Percentiles rank a stretch among this genome's conserved stretches.
Conservation (phyloP, 805 yeast genomes). For the Phaffomyces antillensis region DNA sequence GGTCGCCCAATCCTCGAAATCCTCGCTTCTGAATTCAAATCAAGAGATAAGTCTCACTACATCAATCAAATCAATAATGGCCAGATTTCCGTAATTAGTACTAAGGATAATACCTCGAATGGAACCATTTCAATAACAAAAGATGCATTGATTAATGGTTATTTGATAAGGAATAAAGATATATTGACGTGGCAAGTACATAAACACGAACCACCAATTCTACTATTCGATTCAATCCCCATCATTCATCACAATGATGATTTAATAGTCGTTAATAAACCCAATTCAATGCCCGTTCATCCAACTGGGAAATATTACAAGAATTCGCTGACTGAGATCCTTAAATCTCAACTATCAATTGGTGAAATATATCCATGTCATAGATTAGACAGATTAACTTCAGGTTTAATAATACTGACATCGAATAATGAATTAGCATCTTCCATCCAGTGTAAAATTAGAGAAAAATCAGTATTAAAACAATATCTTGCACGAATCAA, state of each 20-base stretch:
- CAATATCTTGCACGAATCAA: conserved; percentile 81
- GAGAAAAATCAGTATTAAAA: conserved; percentile 67
- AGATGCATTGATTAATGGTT: conserved; percentile 2
- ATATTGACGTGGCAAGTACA: conserved; percentile 34
- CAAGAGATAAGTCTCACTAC: conserved; percentile 11
- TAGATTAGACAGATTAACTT: conserved; percentile 82
- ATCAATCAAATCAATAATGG: conserved; percentile 6
- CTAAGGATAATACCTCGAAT: background rate
- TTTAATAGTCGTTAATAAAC: conserved; percentile 81
- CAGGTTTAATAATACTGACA: conserved; percentile 75
- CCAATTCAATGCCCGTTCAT: conserved; percentile 91
- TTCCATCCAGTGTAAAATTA: conserved; percentile 47
- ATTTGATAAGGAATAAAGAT: conserved; percentile 21
- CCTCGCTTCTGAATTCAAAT: conserved; percentile 15
- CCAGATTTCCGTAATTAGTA: conserved; percentile 8
- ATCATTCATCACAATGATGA: conserved; percentile 49
- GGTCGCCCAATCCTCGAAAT: conserved; percentile 15
- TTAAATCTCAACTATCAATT: conserved; percentile 53
- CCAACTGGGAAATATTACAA: conserved; percentile 84
- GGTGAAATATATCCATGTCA: conserved; percentile 48
- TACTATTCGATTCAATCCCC: conserved; percentile 18
- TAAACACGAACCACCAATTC: conserved; percentile 65
- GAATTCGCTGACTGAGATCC: conserved; percentile 69
- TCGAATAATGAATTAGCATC: conserved; percentile 7
- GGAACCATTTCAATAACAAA: background rate